These are phyloP conservation scores for Talaromyces sp. DNA, from an alignment of 2,329 filamentous ascomycete species.

Conservation along the genomic window DNA sequence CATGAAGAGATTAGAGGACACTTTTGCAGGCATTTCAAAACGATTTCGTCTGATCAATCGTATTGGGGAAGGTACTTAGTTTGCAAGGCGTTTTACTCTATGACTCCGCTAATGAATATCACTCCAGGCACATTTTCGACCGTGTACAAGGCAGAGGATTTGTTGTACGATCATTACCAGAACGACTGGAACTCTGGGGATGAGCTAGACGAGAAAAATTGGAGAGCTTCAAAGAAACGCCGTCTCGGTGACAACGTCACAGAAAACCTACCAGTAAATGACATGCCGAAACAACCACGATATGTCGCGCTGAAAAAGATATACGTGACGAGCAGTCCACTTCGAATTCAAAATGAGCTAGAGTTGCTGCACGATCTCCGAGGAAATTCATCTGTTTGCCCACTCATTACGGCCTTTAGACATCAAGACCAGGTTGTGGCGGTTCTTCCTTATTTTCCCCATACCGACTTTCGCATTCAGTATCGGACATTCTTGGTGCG, in stretches of 20 bases:
- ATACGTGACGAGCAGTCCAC: constrained; percentile 93
- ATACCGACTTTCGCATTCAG: constrained; percentile 87
- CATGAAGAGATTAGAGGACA: constrained; percentile 77
- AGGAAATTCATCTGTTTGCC: constrained; percentile 80
- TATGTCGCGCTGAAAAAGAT: constrained; percentile 99
- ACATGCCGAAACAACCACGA: constrained; percentile 50
- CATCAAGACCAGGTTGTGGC: constrained; percentile 92
- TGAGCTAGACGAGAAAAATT: constrained; percentile 60
- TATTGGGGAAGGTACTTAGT: constrained; percentile 78
- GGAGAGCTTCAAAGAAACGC: constrained; percentile 58
- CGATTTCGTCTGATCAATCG: constrained; percentile 89
- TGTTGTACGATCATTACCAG: constrained; percentile 75
- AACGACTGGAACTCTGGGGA: constrained; percentile 80
- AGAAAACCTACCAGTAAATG: constrained; percentile 33
- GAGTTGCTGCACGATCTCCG: constrained; percentile 86
- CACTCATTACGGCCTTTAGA: constrained; percentile 94
- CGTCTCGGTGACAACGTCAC: constrained; percentile 41
- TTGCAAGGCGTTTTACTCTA: neutral
- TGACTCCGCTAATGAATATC: constrained; percentile 12
- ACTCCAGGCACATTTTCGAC: constrained; percentile 87
- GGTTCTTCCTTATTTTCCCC: constrained; percentile 90
- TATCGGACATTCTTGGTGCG: constrained; percentile 82
- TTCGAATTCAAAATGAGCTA: constrained; percentile 91
- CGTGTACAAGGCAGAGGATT: constrained; percentile 96
- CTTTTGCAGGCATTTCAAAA: constrained; percentile 77